Evolutionary conservation across 1,139 yeast species (phyloP).

Genomic region (Zygosaccharomyces pseudobailii): DNA sequence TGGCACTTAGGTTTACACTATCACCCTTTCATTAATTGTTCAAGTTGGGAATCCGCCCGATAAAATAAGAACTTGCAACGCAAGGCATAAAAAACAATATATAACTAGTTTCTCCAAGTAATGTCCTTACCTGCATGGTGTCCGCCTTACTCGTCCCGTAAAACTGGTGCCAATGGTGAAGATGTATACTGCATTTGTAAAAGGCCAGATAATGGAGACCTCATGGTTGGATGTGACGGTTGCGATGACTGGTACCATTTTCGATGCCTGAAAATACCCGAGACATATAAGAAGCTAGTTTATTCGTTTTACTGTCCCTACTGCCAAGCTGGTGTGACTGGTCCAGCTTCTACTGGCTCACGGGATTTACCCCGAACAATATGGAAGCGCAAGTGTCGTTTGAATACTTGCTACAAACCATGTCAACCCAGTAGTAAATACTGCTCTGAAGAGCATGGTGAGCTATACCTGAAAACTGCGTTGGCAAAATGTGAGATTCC

Average conservation of each 20-base stretch:
- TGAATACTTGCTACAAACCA: slow-evolving; percentile 56
- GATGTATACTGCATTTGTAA: slow-evolving; percentile 79
- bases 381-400: slow-evolving; percentile 77
- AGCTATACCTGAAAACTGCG: slow-evolving; percentile 43
- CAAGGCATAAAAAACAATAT: neutral
- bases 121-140: slow-evolving; percentile 31
- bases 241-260: slow-evolving; percentile 97
- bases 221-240: slow-evolving; percentile 91
- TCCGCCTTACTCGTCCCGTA: slow-evolving; percentile 24
- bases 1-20: neutral
- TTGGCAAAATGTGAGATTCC: slow-evolving; percentile 24
- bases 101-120: neutral
- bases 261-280: slow-evolving; percentile 60
- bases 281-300: slow-evolving; percentile 52
- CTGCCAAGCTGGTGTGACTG: slow-evolving; percentile 54
- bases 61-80: neutral
- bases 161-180: slow-evolving; percentile 40
- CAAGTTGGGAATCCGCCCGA: neutral
- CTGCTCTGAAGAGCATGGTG: slow-evolving; percentile 72
- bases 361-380: slow-evolving; percentile 38
- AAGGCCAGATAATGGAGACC: slow-evolving; percentile 70
- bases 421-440: slow-evolving; percentile 57
- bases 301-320: slow-evolving; percentile 68
- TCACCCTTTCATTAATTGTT: neutral
- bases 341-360: slow-evolving; percentile 29